phyloP scores from a whole-genome alignment of 495 filamentous ascomycete species.

The Aspergillus sclerotiicarbonarius region DNA sequence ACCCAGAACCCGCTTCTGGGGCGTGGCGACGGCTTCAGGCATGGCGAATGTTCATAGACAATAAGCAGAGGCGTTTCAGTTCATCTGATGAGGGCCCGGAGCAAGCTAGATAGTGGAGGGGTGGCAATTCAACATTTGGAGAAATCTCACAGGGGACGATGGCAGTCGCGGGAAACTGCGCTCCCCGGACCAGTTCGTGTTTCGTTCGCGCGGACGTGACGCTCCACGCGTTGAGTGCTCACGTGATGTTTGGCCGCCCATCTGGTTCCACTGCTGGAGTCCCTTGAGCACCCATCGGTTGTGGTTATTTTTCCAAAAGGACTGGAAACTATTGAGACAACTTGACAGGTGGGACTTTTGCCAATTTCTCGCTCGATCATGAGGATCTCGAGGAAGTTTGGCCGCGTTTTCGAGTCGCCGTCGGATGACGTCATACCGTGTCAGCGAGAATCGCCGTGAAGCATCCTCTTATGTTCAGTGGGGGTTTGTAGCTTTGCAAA shows the following conservation, averaged over 20 bases:
- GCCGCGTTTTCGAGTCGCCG: no score
- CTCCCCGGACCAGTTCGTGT: slow-evolving; percentile 18
- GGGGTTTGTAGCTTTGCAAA: no score
- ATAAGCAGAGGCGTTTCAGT: neutral
- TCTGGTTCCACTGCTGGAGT: no score
- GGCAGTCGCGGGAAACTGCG: slow-evolving; percentile 12
- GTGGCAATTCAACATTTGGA: neutral
- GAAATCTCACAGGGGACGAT: neutral
- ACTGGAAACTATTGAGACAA: no score
- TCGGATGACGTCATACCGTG: no score
- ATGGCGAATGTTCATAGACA: slow-evolving; percentile 33
- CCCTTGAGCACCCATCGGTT: neutral
- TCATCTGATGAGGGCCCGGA: no score
- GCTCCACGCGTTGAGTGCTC: slow-evolving; percentile 19
- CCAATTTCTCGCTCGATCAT: no score
- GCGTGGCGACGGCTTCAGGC: slow-evolving; percentile 48
- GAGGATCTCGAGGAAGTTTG: no score
- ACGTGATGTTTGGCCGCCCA: slow-evolving; percentile 12
- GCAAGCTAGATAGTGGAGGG: neutral
- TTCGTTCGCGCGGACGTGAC: slow-evolving; percentile 23
- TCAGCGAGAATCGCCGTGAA: no score
- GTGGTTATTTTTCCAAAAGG: no score
- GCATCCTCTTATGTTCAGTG: no score
- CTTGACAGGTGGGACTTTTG: no score
- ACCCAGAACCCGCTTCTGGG: slow-evolving; percentile 58